A percentile compares a stretch with the other conserved stretches of the same genome.
These are phyloP conservation scores for Aspergillus eucalypticola DNA, from an alignment of 2,329 filamentous ascomycete genomes.

Conservation along the genomic window DNA sequence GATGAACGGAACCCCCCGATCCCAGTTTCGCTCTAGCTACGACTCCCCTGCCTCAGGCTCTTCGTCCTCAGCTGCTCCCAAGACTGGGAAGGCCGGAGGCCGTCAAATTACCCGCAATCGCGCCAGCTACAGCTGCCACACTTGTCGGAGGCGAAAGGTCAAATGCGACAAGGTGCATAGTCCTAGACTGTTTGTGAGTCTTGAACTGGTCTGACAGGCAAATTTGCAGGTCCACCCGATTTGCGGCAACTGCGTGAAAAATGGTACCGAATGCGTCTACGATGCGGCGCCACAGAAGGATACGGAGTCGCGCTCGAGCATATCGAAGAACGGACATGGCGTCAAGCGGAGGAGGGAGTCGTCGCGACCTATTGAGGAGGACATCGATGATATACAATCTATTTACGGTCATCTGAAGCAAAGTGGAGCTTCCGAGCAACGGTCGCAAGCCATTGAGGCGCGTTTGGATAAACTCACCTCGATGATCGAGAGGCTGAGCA, in stretches of 20 bases:
- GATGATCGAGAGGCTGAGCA: conserved; percentile 47
- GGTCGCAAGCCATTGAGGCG: conserved; percentile 44
- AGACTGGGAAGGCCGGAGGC: conserved; percentile 25
- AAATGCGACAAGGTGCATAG: conserved; percentile 47
- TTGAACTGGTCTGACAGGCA: not conserved
- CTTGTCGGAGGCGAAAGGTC: conserved; percentile 49
- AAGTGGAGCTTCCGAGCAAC: conserved; percentile 28
- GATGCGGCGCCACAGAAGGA: conserved; percentile 35
- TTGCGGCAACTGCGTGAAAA: conserved; percentile 49
- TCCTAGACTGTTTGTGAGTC: not conserved
- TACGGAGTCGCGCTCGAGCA: conserved; percentile 13
- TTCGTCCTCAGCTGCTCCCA: conserved; percentile 7
- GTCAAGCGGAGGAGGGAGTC: conserved; percentile 39
- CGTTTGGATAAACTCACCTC: conserved; percentile 47
- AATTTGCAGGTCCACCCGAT: conserved; percentile 43
- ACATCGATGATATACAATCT: conserved; percentile 36
- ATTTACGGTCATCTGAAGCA: conserved; percentile 33
- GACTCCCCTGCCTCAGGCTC: conserved; percentile 8
- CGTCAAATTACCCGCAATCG: conserved; percentile 52
- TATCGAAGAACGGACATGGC: conserved; percentile 27
- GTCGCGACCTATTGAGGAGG: conserved; percentile 30
- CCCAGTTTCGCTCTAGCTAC: conserved; percentile 11
- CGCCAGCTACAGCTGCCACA: conserved; percentile 50
- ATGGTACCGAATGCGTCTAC: conserved; percentile 46
- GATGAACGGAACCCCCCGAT: conserved; percentile 4